Percentiles rank a stretch among this genome's conserved stretches.
These are phyloP conservation scores for Aspergillus aculeatus DNA, from an alignment of 2,329 filamentous ascomycete genomes.

Conservation along the genomic window DNA sequence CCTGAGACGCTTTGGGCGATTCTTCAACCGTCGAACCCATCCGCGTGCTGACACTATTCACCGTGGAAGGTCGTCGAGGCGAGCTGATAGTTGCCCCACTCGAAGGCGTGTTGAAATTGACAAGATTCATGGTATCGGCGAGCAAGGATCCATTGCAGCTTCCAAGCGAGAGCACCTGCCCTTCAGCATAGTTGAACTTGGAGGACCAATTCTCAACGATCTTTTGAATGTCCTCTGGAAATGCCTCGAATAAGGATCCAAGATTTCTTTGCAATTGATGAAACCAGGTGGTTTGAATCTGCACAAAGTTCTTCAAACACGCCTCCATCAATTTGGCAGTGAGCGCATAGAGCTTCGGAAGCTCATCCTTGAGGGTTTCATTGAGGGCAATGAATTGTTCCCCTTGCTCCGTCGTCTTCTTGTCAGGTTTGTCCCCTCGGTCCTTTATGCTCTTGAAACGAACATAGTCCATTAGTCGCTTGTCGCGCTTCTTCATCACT, in stretches of 20 bases:
- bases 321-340: conserved; percentile 83
- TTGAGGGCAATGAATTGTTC: conserved; percentile 91
- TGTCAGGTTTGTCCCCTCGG: conserved; percentile 79
- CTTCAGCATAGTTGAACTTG: conserved; percentile 75
- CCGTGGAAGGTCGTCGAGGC: conserved; percentile 50
- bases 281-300: conserved; percentile 81
- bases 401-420: conserved; percentile 77
- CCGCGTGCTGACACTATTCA: conserved; percentile 55
- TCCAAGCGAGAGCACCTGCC: conserved; percentile 66
- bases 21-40: conserved; percentile 64
- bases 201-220: conserved; percentile 75
- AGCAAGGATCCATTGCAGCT: conserved; percentile 73
- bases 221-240: conserved; percentile 66
- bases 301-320: conserved; percentile 78
- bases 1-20: conserved; percentile 63
- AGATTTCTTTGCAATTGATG: conserved; percentile 81
- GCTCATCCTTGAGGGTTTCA: conserved; percentile 86
- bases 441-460: conserved; percentile 75
- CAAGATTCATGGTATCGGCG: conserved; percentile 57
- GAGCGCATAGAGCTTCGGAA: conserved; percentile 76
- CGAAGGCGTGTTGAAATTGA: conserved; percentile 59
- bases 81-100: conserved; percentile 39
- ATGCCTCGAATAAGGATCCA: conserved; percentile 67
- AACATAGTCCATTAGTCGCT: conserved; percentile 86
- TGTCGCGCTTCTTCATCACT: conserved; percentile 91